These are phyloP conservation scores for Thymus quinquecostatus DNA, from an alignment of 257 asterid species.

Conservation along the genomic window DNA sequence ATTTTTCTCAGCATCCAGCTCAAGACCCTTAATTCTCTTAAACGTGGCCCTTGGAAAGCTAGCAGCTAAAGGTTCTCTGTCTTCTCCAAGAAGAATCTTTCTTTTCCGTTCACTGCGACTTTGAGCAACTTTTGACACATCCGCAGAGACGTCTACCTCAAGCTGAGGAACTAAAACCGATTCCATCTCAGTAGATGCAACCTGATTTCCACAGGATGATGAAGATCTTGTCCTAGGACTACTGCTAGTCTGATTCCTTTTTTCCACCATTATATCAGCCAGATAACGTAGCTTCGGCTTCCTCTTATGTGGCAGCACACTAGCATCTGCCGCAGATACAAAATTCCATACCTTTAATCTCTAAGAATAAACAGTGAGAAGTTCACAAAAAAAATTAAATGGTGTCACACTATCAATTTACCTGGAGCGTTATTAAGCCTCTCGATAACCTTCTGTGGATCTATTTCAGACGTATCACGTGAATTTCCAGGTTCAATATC, in stretches of 20 bases:
- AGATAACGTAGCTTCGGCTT: slow-evolving; percentile 68
- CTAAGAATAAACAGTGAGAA: slow-evolving; percentile 6
- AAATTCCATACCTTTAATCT: slow-evolving; percentile 14
- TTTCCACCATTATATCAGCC: slow-evolving; percentile 67
- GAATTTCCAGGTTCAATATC: slow-evolving; percentile 25
- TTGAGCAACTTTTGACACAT: slow-evolving; percentile 32
- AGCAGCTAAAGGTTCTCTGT: slow-evolving; percentile 28
- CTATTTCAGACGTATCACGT: slow-evolving; percentile 22
- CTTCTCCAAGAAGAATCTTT: slow-evolving; percentile 45
- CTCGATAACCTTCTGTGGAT: slow-evolving; percentile 27
- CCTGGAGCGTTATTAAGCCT: slow-evolving; percentile 33
- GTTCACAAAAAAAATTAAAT: slow-evolving; percentile 10
- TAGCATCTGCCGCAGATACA: slow-evolving; percentile 34
- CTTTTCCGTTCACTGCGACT: slow-evolving; percentile 52
- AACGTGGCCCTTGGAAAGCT: slow-evolving; percentile 23
- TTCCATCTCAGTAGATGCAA: slow-evolving; percentile 43
- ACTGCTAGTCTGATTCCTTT: slow-evolving; percentile 34
- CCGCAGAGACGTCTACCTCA: slow-evolving; percentile 26
- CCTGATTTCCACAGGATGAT: slow-evolving; percentile 30
- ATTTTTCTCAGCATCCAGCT: slow-evolving; percentile 36
- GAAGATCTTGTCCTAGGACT: slow-evolving; percentile 29
- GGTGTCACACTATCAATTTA: slow-evolving; percentile 21
- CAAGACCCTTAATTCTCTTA: slow-evolving; percentile 40
- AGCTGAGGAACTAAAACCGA: slow-evolving; percentile 32
- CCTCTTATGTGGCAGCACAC: slow-evolving; percentile 41